A percentile compares a stretch with the other conserved stretches of the same genome.
These are phyloP conservation scores for Hypomontagnella monticulosa DNA, from an alignment of 495 filamentous ascomycete genomes.

Conservation along the genomic window DNA sequence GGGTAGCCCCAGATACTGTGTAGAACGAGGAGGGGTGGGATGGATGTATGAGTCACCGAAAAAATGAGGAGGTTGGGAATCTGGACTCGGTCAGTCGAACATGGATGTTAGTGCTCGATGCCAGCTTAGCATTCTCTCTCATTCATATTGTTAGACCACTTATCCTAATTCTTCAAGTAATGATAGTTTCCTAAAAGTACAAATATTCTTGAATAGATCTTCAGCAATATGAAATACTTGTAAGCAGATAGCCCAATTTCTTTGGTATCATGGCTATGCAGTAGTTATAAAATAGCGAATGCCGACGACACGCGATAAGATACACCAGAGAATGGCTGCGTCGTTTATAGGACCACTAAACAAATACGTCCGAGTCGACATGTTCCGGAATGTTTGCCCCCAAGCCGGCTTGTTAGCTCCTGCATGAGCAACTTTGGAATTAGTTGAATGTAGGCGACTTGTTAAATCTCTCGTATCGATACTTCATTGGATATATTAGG, in stretches of 20 bases:
- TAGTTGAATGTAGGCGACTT: too few relatives aligned
- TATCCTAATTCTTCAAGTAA: too few relatives aligned
- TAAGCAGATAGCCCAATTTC: not conserved
- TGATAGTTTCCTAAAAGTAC: too few relatives aligned
- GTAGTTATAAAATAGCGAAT: not conserved
- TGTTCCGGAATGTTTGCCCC: not conserved
- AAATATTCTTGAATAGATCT: not conserved
- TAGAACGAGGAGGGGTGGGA: constrained; percentile 19
- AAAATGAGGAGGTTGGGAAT: constrained; percentile 42
- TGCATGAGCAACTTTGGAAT: too few relatives aligned
- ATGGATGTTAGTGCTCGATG: constrained; percentile 4
- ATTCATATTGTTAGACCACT: not conserved
- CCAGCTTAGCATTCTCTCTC: constrained; percentile 2
- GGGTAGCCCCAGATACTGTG: constrained; percentile 21
- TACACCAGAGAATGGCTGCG: not conserved
- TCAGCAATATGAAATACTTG: not conserved
- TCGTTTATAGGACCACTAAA: not conserved
- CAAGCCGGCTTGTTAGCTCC: too few relatives aligned
- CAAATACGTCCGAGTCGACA: not conserved
- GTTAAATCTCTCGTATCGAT: too few relatives aligned
- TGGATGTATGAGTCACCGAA: constrained; percentile 44
- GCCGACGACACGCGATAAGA: not conserved
- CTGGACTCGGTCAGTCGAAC: constrained; percentile 10
- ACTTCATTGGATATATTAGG: too few relatives aligned
- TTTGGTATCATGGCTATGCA: not conserved